These are phyloP conservation scores for Cucumis cinereus DNA, from an alignment of 306 rosid genomes.

Conservation along the genomic window DNA sequence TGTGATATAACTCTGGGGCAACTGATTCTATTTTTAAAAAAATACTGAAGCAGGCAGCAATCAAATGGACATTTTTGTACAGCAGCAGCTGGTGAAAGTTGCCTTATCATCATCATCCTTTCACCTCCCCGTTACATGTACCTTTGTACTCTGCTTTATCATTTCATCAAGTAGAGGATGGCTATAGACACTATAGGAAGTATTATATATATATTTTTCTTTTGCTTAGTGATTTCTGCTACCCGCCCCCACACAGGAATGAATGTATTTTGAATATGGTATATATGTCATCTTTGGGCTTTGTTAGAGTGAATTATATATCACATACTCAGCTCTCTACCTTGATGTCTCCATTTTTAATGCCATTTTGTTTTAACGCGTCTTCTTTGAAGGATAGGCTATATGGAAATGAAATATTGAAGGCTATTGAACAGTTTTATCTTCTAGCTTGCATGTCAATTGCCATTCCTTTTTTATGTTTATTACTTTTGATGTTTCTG, in stretches of 20 bases:
- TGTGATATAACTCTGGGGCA: constrained; percentile 1
- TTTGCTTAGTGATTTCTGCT: not conserved
- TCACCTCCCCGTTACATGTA: constrained; percentile 77
- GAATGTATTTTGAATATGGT: constrained; percentile 1
- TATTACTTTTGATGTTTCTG: not conserved
- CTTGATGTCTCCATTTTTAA: not conserved
- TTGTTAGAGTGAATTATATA: not conserved
- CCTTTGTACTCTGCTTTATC: constrained; percentile 36
- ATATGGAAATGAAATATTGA: not conserved
- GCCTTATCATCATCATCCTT: constrained; percentile 36
- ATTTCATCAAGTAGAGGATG: constrained; percentile 4
- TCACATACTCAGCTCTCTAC: not conserved
- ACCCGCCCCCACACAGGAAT: not conserved
- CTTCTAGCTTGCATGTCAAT: not conserved
- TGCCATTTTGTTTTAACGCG: not conserved
- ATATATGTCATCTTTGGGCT: not conserved
- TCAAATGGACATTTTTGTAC: constrained; percentile 30
- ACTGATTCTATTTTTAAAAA: constrained; percentile 15
- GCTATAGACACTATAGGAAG: not conserved
- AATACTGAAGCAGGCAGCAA: constrained; percentile 3
- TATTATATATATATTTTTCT: not conserved
- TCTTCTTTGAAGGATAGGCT: not conserved
- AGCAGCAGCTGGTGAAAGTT: constrained; percentile 28
- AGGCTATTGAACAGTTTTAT: not conserved
- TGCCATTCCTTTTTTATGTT: not conserved